Evolutionary conservation across 2,329 filamentous ascomycete genomes (phyloP).

Genomic region (Aspergillus quadrilineatus): DNA sequence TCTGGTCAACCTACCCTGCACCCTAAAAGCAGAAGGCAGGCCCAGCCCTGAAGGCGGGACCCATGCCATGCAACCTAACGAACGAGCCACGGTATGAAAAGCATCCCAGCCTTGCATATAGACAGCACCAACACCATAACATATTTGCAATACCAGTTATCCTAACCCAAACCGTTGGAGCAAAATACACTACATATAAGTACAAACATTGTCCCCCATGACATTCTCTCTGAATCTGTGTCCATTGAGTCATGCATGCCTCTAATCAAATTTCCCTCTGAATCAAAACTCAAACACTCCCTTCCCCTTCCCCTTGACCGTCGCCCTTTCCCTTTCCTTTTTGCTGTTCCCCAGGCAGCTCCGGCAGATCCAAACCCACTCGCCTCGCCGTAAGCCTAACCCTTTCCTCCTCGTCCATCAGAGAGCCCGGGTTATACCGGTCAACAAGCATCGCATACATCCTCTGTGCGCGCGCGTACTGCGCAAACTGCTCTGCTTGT

Average conservation of each 20-base stretch:
- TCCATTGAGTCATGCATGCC: background rate
- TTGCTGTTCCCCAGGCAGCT: slow-evolving; percentile 68
- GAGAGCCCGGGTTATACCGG: slow-evolving; percentile 90
- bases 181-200: slow-evolving; percentile 1
- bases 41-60: background rate
- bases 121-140: background rate
- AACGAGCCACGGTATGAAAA: slow-evolving; percentile 1
- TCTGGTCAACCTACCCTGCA: slow-evolving; percentile 1
- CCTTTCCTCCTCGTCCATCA: slow-evolving; percentile 79
- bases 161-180: background rate
- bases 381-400: slow-evolving; percentile 79
- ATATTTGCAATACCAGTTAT: background rate
- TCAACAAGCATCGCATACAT: slow-evolving; percentile 79
- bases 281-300: background rate
- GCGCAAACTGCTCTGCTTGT: slow-evolving; percentile 73
- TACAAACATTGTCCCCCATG: background rate
- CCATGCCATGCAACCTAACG: background rate
- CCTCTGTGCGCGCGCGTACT: slow-evolving; percentile 82
- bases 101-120: slow-evolving; percentile 1
- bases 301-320: slow-evolving; percentile 35
- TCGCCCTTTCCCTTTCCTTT: slow-evolving; percentile 39
- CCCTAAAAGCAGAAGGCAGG: slow-evolving; percentile 10
- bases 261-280: background rate
- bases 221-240: background rate
- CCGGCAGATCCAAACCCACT: slow-evolving; percentile 87